A percentile compares a stretch with the other conserved stretches of the same genome.
Conservation (phyloP, 345 rosid genomes). For the Nephelium lappaceum region DNA sequence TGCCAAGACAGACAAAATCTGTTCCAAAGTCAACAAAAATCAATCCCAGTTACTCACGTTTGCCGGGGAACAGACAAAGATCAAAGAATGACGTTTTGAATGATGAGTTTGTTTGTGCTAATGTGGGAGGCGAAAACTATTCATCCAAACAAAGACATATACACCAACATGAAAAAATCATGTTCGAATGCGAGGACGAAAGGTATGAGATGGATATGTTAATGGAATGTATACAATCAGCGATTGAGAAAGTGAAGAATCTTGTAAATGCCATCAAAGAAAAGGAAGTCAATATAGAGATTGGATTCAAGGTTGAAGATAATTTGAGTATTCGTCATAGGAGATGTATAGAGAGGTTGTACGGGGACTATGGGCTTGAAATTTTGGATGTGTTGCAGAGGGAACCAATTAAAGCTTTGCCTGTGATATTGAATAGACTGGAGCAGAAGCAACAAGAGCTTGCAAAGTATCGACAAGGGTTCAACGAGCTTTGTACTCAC, state of each 20-base stretch:
- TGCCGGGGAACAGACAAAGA: neutral
- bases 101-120: conserved; percentile 1
- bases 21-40: conserved; percentile 7
- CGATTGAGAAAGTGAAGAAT: neutral
- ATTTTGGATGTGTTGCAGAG: neutral
- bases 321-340: neutral
- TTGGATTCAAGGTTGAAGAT: neutral
- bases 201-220: conserved; percentile 27
- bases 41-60: conserved; percentile 22
- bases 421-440: conserved; percentile 13
- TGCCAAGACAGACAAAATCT: neutral
- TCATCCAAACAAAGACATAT: neutral
- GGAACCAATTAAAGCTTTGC: conserved; percentile 16
- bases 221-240: neutral
- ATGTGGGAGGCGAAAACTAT: neutral
- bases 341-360: conserved; percentile 27
- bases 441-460: conserved; percentile 25
- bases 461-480: neutral
- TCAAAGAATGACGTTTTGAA: conserved; percentile 22
- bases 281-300: neutral
- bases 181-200: conserved; percentile 23
- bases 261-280: conserved; percentile 1
- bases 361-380: conserved; percentile 26
- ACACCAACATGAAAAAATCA: neutral
- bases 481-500: conserved; percentile 7